phyloP scores from a whole-genome alignment of 768 basidiomycete genomes.

The Mycena indigotica region DNA sequence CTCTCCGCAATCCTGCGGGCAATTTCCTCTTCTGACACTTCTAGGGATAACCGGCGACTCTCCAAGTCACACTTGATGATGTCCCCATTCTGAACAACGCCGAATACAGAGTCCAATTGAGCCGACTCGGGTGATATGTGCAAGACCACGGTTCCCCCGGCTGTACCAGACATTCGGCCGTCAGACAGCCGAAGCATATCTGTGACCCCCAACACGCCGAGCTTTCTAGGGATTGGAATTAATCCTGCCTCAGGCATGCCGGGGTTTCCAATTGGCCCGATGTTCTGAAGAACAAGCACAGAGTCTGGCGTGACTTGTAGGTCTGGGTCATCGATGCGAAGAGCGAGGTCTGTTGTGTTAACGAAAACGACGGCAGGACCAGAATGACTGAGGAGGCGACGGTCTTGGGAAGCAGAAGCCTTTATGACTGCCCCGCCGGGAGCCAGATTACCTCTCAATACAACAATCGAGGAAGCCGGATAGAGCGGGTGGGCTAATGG shows the following conservation, averaged over 20 bases:
- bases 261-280: conserved; percentile 22
- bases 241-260: conserved; percentile 23
- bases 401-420: conserved; percentile 59
- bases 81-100: conserved; percentile 62
- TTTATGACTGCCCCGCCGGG: conserved; percentile 70
- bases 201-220: conserved; percentile 44
- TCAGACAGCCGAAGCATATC: conserved; percentile 57
- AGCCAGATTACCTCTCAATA: conserved; percentile 64
- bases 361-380: conserved; percentile 15
- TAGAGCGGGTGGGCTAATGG: conserved; percentile 63
- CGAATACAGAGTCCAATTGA: conserved; percentile 59
- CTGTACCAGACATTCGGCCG: conserved; percentile 66
- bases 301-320: conserved; percentile 19
- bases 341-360: conserved; percentile 45
- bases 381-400: conserved; percentile 12
- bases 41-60: conserved; percentile 49
- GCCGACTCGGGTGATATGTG: conserved; percentile 62
- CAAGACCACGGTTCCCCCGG: conserved; percentile 48
- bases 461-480: conserved; percentile 61
- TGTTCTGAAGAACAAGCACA: conserved; percentile 19
- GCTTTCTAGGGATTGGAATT: conserved; percentile 55
- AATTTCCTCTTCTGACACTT: conserved; percentile 49
- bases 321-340: conserved; percentile 50
- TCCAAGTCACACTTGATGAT: conserved; percentile 52
- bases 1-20: conserved; percentile 45